Evolutionary conservation across 495 filamentous ascomycete genomes (phyloP), one percentile per base, ranked within the genome.

Genomic region (Aspergillus conjunctus): DNA sequence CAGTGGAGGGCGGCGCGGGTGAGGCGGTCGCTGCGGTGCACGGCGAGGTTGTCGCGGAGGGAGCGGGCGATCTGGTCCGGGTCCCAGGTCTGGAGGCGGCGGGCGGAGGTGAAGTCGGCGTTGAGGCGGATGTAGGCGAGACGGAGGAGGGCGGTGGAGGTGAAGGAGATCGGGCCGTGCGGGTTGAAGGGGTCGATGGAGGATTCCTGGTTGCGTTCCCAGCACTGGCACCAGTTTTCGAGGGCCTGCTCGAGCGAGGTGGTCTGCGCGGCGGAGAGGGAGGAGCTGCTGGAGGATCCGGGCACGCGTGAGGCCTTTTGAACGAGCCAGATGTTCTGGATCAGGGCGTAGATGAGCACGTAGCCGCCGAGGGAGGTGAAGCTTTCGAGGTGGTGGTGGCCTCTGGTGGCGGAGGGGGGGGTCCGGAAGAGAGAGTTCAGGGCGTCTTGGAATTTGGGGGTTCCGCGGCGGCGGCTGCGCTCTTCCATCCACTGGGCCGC

Each of bases 91-190:
- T 86, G 83, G 0, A 91, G 78, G 34, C 81, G 79, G 15, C 87
- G 79, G 32, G 82, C 81, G 1, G 86, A 83, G 55, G 82, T 84
- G 48, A 88, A 78, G 62, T 89, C 85, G n/a, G 83, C 82, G 52
- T 87, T 82, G n/a, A 89, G 69, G 33, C 87, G 77, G 57, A 89
- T 89, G 60, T 86, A 89, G 1, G 88, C 88, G 11, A 90, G 69
- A 46, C 87, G 76, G 49, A 87, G 73, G 6, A 90, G 71, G 7
- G 88, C 87, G 2, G 85, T 84, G 4, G 88, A 88, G 54, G 85
- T 89, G 68, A 87, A 88, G 3, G 85, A 83, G 11, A 91, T 69
- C 0, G 87, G 82, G 0, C 87, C 86, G 34, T 84, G 80, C 0
- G 82, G 75, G 49, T 74, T 79, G 21, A 77, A 71, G 21, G 81